These are phyloP conservation scores for Trametes maxima DNA, from an alignment of 768 basidiomycete genomes.

Conservation along the genomic window DNA sequence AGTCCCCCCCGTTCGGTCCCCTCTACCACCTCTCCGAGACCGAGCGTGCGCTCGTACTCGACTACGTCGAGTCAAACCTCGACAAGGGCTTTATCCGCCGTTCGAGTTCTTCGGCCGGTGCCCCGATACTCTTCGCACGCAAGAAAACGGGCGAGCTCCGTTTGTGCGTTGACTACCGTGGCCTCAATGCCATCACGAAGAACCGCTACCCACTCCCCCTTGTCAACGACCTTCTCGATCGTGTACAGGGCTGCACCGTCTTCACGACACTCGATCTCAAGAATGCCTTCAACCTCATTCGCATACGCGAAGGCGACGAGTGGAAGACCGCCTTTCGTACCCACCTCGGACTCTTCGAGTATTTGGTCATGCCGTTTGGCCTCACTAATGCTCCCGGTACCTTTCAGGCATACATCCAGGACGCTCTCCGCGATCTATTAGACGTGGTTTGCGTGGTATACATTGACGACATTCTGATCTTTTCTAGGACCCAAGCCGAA, in stretches of 20 bases:
- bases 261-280: conserved; percentile 45
- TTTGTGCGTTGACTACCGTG: conserved; percentile 32
- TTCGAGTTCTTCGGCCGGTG: conserved; percentile 30
- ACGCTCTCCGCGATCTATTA: conserved; percentile 19
- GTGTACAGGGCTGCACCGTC: conserved; percentile 23
- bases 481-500: conserved; percentile 23
- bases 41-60: conserved; percentile 38
- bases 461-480: conserved; percentile 29
- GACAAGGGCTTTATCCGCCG: conserved; percentile 34
- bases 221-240: conserved; percentile 36
- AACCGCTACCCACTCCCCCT: conserved; percentile 39
- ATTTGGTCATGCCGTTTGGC: conserved; percentile 38
- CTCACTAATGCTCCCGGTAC: conserved; percentile 26
- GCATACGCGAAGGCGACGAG: conserved; percentile 39
- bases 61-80: conserved; percentile 42
- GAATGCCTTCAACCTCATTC: conserved; percentile 45
- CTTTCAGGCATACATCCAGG: conserved; percentile 25
- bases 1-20: conserved; percentile 31
- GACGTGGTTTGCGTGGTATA: conserved; percentile 30
- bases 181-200: conserved; percentile 38
- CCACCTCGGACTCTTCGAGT: conserved; percentile 40
- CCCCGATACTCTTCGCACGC: conserved; percentile 34
- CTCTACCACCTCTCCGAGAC: conserved; percentile 38
- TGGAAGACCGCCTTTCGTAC: conserved; percentile 45
- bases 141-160: conserved; percentile 32